Conservation (phyloP, 2,329 filamentous ascomycete genomes). For the Chalaropsis ovoidea region DNA sequence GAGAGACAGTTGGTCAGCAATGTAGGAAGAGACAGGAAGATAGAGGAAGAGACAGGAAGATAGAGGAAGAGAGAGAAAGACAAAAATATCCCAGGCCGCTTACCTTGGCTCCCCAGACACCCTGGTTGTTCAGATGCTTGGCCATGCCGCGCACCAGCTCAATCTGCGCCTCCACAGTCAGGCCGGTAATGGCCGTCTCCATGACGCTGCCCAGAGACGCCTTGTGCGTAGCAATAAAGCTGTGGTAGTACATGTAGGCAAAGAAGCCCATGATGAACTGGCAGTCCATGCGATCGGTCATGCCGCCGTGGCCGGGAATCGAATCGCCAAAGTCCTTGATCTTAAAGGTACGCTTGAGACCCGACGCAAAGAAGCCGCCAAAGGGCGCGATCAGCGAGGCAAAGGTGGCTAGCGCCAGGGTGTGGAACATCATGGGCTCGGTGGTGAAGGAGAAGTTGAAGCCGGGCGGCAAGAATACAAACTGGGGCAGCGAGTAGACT, state of each 20-base stretch:
- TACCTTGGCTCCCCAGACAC: conserved; percentile 37
- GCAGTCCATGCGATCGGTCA: conserved; percentile 98
- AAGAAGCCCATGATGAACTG: conserved; percentile 99
- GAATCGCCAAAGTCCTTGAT: conserved; percentile 99
- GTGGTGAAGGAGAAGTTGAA: conserved; percentile 57
- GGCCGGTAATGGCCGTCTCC: conserved; percentile 81
- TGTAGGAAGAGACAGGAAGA: neutral
- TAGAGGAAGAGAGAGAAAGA: too few relatives aligned
- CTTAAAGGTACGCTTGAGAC: conserved; percentile 96
- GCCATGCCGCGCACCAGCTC: conserved; percentile 60
- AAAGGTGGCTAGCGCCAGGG: conserved; percentile 81
- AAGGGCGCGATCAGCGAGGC: conserved; percentile 95
- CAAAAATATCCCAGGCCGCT: conserved; percentile 27
- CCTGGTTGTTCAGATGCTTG: conserved; percentile 56
- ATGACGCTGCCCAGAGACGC: conserved; percentile 77
- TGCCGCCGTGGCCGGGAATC: conserved; percentile 93
- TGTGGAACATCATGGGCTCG: conserved; percentile 87
- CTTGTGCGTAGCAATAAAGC: conserved; percentile 85
- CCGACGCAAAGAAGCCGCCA: conserved; percentile 95
- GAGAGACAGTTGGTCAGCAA: neutral
- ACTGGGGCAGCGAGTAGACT: conserved; percentile 60
- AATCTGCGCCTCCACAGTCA: conserved; percentile 78
- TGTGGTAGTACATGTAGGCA: conserved; percentile 96
- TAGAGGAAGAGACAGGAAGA: too few relatives aligned
- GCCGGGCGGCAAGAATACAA: conserved; percentile 57